A percentile compares a stretch with the other conserved stretches of the same genome.
Evolutionary conservation across 768 basidiomycete genomes (phyloP).

Genomic region (Termitomyces sp.): DNA sequence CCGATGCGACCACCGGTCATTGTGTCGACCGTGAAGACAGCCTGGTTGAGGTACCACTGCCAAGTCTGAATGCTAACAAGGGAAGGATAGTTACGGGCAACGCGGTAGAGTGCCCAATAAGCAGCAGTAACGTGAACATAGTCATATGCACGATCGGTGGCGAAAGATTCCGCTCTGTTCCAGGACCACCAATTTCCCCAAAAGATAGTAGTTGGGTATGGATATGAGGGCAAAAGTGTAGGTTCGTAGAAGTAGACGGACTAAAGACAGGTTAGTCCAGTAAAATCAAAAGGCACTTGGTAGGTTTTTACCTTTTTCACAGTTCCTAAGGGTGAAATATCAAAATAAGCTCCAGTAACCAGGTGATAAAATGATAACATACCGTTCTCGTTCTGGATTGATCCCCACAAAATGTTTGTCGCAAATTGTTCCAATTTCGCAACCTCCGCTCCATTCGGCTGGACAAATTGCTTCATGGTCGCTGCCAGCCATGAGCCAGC

Average conservation of each 20-base stretch:
- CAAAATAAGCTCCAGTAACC: background rate
- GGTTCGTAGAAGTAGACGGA: slow-evolving; percentile 51
- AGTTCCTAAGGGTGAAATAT: slow-evolving; percentile 27
- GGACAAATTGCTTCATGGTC: slow-evolving; percentile 50
- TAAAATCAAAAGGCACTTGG: background rate
- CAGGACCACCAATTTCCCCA: slow-evolving; percentile 58
- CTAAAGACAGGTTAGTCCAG: slow-evolving; percentile 18
- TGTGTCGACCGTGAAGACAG: slow-evolving; percentile 38
- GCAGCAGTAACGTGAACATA: slow-evolving; percentile 43
- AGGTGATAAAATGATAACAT: background rate
- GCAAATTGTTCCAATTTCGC: slow-evolving; percentile 46
- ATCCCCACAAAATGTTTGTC: slow-evolving; percentile 40
- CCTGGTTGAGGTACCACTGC: slow-evolving; percentile 56
- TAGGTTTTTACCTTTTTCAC: slow-evolving; percentile 39
- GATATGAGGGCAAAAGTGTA: slow-evolving; percentile 35
- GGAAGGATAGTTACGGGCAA: slow-evolving; percentile 50
- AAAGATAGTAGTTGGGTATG: slow-evolving; percentile 40
- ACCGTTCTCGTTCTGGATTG: slow-evolving; percentile 47
- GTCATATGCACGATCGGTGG: slow-evolving; percentile 48
- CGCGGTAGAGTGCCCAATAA: slow-evolving; percentile 54
- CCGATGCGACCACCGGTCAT: slow-evolving; percentile 44
- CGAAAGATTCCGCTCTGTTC: slow-evolving; percentile 42
- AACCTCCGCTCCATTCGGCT: slow-evolving; percentile 49
- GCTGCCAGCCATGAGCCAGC: slow-evolving; percentile 55
- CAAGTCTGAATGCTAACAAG: slow-evolving; percentile 42